These are phyloP conservation scores for Acacia crassicarpa DNA, from an alignment of 306 rosid species.

Conservation along the genomic window DNA sequence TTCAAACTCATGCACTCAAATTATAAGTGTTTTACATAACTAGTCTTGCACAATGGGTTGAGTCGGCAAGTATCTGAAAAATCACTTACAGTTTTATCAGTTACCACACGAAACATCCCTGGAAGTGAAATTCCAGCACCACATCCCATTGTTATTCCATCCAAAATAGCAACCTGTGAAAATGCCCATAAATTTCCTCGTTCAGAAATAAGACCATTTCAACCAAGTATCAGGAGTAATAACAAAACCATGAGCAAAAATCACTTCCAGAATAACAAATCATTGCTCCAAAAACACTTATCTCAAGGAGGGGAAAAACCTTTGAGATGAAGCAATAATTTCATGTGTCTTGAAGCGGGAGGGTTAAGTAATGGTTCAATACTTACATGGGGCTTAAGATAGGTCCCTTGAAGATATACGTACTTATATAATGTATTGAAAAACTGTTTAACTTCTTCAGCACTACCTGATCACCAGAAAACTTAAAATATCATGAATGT, in stretches of 20 bases:
- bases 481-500: slow-evolving; percentile 9
- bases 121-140: slow-evolving; percentile 94
- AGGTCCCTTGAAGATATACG: slow-evolving; percentile 90
- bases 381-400: slow-evolving; percentile 93
- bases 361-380: slow-evolving; percentile 8
- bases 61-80: slow-evolving; percentile 9
- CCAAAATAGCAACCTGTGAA: slow-evolving; percentile 77
- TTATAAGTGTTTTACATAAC: neutral
- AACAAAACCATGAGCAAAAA: slow-evolving; percentile 17
- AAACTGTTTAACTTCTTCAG: slow-evolving; percentile 70
- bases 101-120: slow-evolving; percentile 84
- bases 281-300: slow-evolving; percentile 26
- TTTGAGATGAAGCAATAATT: slow-evolving; percentile 41
- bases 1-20: neutral
- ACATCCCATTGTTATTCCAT: slow-evolving; percentile 90
- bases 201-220: neutral
- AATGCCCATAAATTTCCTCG: slow-evolving; percentile 20
- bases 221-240: too few species aligned
- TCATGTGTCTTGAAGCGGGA: slow-evolving; percentile 81
- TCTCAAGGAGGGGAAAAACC: neutral
- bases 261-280: neutral
- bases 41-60: neutral
- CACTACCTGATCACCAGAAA: slow-evolving; percentile 57
- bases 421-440: slow-evolving; percentile 74
- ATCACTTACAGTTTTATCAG: slow-evolving; percentile 85